A percentile compares a stretch with the other conserved stretches of the same genome.
phyloP scores from a whole-genome alignment of 805 yeast species.

The Wickerhamiella domercqiae region DNA sequence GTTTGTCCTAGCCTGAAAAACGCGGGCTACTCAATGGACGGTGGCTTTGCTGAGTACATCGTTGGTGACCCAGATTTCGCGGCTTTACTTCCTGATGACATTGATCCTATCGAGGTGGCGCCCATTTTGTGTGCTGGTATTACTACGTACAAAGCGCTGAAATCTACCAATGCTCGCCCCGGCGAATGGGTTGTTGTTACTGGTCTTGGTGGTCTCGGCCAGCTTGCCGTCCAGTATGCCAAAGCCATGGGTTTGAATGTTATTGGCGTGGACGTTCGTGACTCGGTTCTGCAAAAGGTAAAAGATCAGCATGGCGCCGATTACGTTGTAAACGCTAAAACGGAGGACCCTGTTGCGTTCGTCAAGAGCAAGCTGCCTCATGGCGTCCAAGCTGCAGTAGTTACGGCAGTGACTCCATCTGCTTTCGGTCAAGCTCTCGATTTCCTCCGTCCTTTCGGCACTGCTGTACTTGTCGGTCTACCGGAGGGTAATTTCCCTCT shows the following conservation, averaged over 20 bases:
- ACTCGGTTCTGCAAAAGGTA: constrained; percentile 39
- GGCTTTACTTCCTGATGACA: constrained; percentile 57
- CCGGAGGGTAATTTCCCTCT: constrained; percentile 68
- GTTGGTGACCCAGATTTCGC: constrained; percentile 82
- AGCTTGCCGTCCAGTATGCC: constrained; percentile 61
- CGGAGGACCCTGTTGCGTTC: constrained; percentile 39
- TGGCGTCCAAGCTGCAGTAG: constrained; percentile 66
- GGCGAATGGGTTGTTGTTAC: constrained; percentile 67
- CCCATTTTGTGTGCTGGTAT: constrained; percentile 87
- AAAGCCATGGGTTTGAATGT: constrained; percentile 64
- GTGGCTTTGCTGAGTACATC: constrained; percentile 82
- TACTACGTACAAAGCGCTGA: constrained; percentile 80
- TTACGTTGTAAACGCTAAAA: constrained; percentile 39
- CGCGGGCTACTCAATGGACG: constrained; percentile 82
- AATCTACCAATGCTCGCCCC: constrained; percentile 53
- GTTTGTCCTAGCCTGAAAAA: constrained; percentile 54
- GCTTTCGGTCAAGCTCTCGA: constrained; percentile 49
- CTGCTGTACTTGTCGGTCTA: constrained; percentile 58
- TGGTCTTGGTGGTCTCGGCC: constrained; percentile 70
- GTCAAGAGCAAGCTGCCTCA: constrained; percentile 42
- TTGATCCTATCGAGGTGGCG: constrained; percentile 60
- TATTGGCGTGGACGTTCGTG: constrained; percentile 58
- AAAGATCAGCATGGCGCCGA: constrained; percentile 48
- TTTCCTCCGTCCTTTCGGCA: constrained; percentile 51
- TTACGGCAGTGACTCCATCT: constrained; percentile 56